phyloP scores from a whole-genome alignment of 371 early-diverging fungal genomes.

The Mucor piriformis region DNA sequence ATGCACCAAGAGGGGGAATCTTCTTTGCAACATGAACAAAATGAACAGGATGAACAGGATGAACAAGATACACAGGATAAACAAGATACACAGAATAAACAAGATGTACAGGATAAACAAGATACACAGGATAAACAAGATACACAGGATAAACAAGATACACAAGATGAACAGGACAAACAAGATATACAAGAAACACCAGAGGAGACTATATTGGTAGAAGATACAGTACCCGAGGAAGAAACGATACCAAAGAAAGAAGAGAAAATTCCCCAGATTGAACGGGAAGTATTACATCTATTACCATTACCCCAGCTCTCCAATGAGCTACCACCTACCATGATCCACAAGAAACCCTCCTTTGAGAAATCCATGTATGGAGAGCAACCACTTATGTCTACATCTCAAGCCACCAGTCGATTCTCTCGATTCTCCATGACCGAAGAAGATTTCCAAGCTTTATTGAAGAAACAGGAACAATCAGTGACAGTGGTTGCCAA shows the following conservation, averaged over 20 bases:
- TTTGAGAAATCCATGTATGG: constrained; percentile 23
- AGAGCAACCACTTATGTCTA: constrained; percentile 11
- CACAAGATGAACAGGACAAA: not conserved
- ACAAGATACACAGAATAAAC: constrained; percentile 1
- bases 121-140: not conserved
- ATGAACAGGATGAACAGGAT: not conserved
- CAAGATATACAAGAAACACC: not conserved
- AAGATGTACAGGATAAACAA: not conserved
- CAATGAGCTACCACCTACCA: constrained; percentile 15
- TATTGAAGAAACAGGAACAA: constrained; percentile 5
- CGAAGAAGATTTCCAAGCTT: constrained; percentile 6
- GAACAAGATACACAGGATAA: not conserved
- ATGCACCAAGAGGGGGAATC: constrained; percentile 17
- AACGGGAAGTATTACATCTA: constrained; percentile 15
- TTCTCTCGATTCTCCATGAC: constrained; percentile 16
- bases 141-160: not conserved
- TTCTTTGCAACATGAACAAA: too few relatives aligned
- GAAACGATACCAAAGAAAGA: not conserved
- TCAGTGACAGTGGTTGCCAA: too few relatives aligned
- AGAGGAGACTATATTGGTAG: not conserved
- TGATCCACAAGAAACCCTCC: constrained; percentile 16
- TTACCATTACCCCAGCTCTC: constrained; percentile 20
- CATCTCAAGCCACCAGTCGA: not conserved
- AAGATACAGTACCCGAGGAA: constrained; percentile 1
- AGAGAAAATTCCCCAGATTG: constrained; percentile 20